Conservation (phyloP, 176 grass and related monocot genomes). For the Typha latifolia region DNA sequence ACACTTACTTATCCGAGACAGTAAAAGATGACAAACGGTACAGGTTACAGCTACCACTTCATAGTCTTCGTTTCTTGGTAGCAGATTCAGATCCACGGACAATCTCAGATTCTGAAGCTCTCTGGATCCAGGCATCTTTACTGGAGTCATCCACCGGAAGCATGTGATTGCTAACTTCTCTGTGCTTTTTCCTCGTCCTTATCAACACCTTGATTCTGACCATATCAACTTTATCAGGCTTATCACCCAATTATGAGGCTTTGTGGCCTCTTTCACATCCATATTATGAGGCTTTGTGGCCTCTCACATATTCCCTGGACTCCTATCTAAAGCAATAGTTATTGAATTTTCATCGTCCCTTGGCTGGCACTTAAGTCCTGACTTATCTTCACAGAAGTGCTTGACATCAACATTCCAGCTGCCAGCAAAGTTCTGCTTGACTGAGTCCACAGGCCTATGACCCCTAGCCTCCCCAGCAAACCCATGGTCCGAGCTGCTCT, state of each 20-base stretch:
- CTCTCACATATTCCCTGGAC: too few species aligned
- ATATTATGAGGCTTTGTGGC: too few species aligned
- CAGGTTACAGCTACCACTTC: background rate
- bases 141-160: slow-evolving; percentile 11
- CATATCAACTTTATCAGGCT: slow-evolving; percentile 9
- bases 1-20: too few species aligned
- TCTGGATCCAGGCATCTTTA: slow-evolving; percentile 23
- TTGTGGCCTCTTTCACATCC: too few species aligned
- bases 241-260: too few species aligned
- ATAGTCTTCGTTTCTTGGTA: slow-evolving; percentile 32
- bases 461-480: slow-evolving; percentile 4
- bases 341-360: background rate
- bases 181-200: slow-evolving; percentile 36
- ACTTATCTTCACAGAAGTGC: too few species aligned
- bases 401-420: too few species aligned
- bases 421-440: too few species aligned
- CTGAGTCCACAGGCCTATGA: background rate
- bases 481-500: slow-evolving; percentile 13
- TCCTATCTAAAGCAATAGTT: background rate
- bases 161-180: slow-evolving; percentile 17
- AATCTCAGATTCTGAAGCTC: slow-evolving; percentile 13
- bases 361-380: too few species aligned
- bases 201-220: slow-evolving; percentile 23
- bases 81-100: slow-evolving; percentile 17
- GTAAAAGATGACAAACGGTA: too few species aligned